A percentile compares a stretch with the other conserved stretches of the same genome.
These are phyloP conservation scores for Kazachstania kunashirensis DNA, from an alignment of 805 yeast species.

Conservation along the genomic window DNA sequence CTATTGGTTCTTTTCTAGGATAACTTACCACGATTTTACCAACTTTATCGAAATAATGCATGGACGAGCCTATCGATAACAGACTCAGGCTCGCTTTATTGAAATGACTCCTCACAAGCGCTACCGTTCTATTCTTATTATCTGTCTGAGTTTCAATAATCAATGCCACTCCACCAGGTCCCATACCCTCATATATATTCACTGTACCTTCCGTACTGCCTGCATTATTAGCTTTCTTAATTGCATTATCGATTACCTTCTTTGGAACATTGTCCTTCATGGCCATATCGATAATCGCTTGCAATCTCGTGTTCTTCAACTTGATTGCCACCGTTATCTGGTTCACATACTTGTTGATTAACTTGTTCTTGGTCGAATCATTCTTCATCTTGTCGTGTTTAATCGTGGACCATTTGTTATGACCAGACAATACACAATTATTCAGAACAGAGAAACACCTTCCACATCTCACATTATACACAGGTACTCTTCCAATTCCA, in stretches of 20 bases:
- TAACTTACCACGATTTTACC: slow-evolving; percentile 58
- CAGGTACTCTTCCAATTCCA: no score
- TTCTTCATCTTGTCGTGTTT: slow-evolving; percentile 90
- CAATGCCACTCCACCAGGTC: slow-evolving; percentile 84
- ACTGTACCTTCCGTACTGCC: slow-evolving; percentile 40
- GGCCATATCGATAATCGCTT: slow-evolving; percentile 60
- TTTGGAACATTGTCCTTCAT: slow-evolving; percentile 65
- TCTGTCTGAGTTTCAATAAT: slow-evolving; percentile 84
- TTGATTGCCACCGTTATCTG: slow-evolving; percentile 69
- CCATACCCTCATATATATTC: slow-evolving; percentile 73
- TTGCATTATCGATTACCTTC: slow-evolving; percentile 77
- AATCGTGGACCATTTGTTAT: slow-evolving; percentile 91
- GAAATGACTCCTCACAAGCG: slow-evolving; percentile 64
- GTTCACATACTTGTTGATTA: slow-evolving; percentile 61
- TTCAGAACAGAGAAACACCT: not conserved
- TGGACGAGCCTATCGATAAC: slow-evolving; percentile 65
- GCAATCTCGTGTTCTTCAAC: slow-evolving; percentile 49
- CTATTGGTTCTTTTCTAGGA: slow-evolving; percentile 33
- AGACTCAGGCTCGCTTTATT: slow-evolving; percentile 41
- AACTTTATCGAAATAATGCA: slow-evolving; percentile 64
- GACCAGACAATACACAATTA: slow-evolving; percentile 43
- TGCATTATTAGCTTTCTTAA: slow-evolving; percentile 56
- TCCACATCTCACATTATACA: not conserved
- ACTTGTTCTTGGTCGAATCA: slow-evolving; percentile 66
- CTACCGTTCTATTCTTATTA: slow-evolving; percentile 74